These are phyloP conservation scores for Scenedesmus sp. DNA, from an alignment of 163 green algal genomes.

Conservation along the genomic window DNA sequence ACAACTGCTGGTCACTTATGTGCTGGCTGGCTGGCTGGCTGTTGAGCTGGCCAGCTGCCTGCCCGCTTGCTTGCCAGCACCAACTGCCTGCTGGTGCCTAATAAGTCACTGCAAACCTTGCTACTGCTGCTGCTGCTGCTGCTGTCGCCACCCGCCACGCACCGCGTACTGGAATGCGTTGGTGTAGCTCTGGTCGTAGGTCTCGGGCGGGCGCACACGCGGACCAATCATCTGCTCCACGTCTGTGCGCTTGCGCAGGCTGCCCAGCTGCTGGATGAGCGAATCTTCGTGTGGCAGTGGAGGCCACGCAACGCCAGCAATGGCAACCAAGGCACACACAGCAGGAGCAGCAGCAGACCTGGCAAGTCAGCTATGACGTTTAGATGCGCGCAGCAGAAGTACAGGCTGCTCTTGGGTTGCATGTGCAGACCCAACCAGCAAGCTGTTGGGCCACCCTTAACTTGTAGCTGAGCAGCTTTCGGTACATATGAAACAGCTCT, in stretches of 20 bases:
- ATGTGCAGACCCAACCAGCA: neutral
- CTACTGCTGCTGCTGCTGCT: neutral
- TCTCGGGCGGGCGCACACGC: slow-evolving; percentile 1
- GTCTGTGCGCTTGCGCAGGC: slow-evolving; percentile 51
- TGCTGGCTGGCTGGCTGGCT: too few species aligned
- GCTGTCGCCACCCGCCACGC: neutral
- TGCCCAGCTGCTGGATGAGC: slow-evolving; percentile 56
- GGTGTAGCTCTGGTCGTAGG: slow-evolving; percentile 48
- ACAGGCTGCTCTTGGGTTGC: neutral
- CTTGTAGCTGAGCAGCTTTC: neutral
- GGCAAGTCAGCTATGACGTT: neutral
- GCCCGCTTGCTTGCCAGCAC: neutral
- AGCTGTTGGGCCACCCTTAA: neutral
- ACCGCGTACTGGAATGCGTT: neutral
- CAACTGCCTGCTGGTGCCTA: neutral
- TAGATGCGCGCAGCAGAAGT: neutral
- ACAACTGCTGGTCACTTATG: too few species aligned
- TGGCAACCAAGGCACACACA: too few species aligned
- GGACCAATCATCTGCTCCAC: slow-evolving; percentile 59
- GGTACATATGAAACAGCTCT: too few species aligned
- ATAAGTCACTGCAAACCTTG: neutral
- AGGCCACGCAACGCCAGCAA: neutral
- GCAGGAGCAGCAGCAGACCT: too few species aligned
- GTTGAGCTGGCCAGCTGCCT: too few species aligned
- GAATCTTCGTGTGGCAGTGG: neutral